These are phyloP conservation scores for Psilocybe subaeruginosa DNA, from an alignment of 768 basidiomycete species.

Conservation along the genomic window DNA sequence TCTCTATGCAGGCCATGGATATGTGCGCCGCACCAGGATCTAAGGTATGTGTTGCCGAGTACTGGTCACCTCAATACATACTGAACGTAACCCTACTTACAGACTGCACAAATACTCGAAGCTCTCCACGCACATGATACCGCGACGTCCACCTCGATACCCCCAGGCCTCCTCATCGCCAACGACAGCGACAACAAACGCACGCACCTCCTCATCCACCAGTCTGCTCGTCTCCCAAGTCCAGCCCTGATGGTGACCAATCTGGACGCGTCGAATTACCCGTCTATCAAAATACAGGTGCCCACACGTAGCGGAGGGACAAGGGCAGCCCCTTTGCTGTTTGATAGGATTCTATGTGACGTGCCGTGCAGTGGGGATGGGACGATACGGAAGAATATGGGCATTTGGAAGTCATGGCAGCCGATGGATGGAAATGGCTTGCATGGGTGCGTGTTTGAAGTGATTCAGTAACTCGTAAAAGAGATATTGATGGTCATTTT, in stretches of 20 bases:
- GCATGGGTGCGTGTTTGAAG: conserved; percentile 59
- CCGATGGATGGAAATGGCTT: conserved; percentile 89
- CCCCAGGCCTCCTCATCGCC: conserved; percentile 87
- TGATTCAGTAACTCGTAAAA: not conserved
- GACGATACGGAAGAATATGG: conserved; percentile 91
- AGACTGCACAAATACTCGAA: conserved; percentile 97
- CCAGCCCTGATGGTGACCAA: conserved; percentile 96
- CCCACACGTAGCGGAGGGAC: conserved; percentile 32
- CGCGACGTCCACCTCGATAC: conserved; percentile 62
- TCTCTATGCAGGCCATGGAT: conserved; percentile 71
- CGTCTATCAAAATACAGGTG: conserved; percentile 58
- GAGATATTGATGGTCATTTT: not conserved
- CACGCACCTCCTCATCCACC: conserved; percentile 95
- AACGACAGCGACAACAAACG: conserved; percentile 96
- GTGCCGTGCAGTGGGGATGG: conserved; percentile 99
- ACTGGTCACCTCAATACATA: not conserved
- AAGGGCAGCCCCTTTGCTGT: conserved; percentile 60
- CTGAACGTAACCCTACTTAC: not conserved
- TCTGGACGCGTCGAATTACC: conserved; percentile 89
- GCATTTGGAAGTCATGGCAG: conserved; percentile 94
- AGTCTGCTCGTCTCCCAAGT: conserved; percentile 91
- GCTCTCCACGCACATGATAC: conserved; percentile 85
- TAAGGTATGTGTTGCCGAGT: conserved; percentile 55
- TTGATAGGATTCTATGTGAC: conserved; percentile 94
- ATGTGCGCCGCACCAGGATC: conserved; percentile 99